A percentile compares a stretch with the other conserved stretches of the same genome.
These are phyloP conservation scores for Fusarium domesticum DNA, from an alignment of 2,329 filamentous ascomycete species.

Conservation along the genomic window DNA sequence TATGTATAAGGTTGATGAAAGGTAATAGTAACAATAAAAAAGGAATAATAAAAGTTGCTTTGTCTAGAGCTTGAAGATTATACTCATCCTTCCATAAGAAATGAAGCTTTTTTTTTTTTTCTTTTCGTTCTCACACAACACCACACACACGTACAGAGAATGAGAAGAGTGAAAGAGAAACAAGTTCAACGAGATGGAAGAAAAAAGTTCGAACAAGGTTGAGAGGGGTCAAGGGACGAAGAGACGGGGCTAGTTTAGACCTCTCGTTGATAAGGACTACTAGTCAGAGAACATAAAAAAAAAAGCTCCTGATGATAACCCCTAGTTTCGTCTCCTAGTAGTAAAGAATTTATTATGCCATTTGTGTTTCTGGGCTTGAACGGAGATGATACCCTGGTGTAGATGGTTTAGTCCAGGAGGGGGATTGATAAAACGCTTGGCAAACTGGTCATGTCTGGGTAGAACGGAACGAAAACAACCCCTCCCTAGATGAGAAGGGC, in stretches of 20 bases:
- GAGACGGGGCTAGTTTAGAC: constrained; percentile 2
- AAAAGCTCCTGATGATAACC: too few relatives aligned
- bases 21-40: constrained; percentile 13
- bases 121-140: neutral
- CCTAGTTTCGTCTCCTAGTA: too few relatives aligned
- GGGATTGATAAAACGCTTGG: too few relatives aligned
- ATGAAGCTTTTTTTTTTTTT: neutral
- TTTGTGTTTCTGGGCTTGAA: too few relatives aligned
- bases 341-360: too few relatives aligned
- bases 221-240: constrained; percentile 25
- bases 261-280: constrained; percentile 5
- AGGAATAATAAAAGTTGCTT: constrained; percentile 29
- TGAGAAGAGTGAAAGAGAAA: neutral
- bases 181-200: constrained; percentile 5
- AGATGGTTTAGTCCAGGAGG: too few relatives aligned
- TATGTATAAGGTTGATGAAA: too few relatives aligned
- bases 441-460: too few relatives aligned
- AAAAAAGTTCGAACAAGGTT: constrained; percentile 1
- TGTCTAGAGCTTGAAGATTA: constrained; percentile 25
- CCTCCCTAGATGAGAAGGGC: too few relatives aligned
- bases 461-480: too few relatives aligned
- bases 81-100: constrained; percentile 19
- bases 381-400: too few relatives aligned
- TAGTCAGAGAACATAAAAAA: too few relatives aligned
- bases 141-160: neutral